A percentile compares a stretch with the other conserved stretches of the same genome.
Conservation (phyloP, 1,284 basidiomycete genomes). For the Mycena citricolor region DNA sequence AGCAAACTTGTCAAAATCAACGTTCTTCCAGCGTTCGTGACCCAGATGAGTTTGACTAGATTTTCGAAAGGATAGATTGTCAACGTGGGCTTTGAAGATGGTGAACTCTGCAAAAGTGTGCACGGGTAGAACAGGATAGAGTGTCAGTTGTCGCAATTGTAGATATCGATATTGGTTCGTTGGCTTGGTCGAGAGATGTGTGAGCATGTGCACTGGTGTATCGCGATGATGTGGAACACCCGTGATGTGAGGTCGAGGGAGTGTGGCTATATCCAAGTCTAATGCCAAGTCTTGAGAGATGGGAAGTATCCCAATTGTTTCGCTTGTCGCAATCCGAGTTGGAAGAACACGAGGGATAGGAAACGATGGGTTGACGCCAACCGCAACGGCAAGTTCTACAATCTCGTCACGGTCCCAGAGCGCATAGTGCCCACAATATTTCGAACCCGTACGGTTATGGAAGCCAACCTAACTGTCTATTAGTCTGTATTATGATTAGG, state of each 20-base stretch:
- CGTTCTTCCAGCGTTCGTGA: constrained; percentile 7
- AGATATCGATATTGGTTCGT: constrained; percentile 12
- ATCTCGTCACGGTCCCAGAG: constrained; percentile 14
- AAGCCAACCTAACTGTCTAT: constrained; percentile 8
- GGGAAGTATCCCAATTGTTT: constrained; percentile 16
- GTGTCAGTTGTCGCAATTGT: constrained; percentile 8
- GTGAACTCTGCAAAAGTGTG: constrained; percentile 6
- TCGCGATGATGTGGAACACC: constrained; percentile 15
- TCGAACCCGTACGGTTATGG: constrained; percentile 10
- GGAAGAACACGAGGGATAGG: constrained; percentile 14
- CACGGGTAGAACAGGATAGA: constrained; percentile 11
- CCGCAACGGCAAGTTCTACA: constrained; percentile 6
- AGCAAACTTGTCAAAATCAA: constrained; percentile 10
- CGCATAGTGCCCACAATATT: constrained; percentile 10
- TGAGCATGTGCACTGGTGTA: constrained; percentile 6
- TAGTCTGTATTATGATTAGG: not conserved
- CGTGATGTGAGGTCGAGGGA: constrained; percentile 5
- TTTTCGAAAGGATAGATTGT: not conserved
- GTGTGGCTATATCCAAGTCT: constrained; percentile 5
- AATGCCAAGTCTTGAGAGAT: constrained; percentile 5
- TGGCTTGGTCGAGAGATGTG: constrained; percentile 8
- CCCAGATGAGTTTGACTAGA: not conserved
- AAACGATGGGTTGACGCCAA: constrained; percentile 7
- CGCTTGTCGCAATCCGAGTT: constrained; percentile 12
- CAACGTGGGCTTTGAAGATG: constrained; percentile 3